phyloP scores from a whole-genome alignment of 2,329 filamentous ascomycete species.

The Fusarium albosuccineum region DNA sequence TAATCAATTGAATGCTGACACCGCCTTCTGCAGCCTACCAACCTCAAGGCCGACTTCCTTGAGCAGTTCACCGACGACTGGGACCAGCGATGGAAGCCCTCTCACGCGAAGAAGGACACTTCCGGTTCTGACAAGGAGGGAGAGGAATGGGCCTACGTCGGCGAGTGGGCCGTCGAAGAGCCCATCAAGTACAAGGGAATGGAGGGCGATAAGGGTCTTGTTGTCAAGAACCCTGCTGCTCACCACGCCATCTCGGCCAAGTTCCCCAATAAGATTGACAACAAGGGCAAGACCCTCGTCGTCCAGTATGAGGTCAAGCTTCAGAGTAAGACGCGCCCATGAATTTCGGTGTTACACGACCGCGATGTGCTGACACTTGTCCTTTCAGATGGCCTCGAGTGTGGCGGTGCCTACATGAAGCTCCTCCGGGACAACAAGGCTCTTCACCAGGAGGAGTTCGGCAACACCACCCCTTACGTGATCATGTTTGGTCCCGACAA shows the following conservation, averaged over 20 bases:
- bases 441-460: constrained; percentile 97
- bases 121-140: constrained; percentile 82
- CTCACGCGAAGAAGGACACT: constrained; percentile 93
- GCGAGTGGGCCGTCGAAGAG: constrained; percentile 97
- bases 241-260: constrained; percentile 99
- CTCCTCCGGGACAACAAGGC: constrained; percentile 97
- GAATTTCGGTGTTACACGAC: not conserved
- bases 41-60: constrained; percentile 91
- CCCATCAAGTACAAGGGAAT: constrained; percentile 91
- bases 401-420: constrained; percentile 99
- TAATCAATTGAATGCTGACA: constrained; percentile 44
- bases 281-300: constrained; percentile 96
- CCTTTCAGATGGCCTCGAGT: constrained; percentile 86
- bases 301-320: constrained; percentile 99
- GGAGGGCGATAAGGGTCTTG: constrained; percentile 94
- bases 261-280: constrained; percentile 95
- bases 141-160: constrained; percentile 97
- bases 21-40: constrained; percentile 77
- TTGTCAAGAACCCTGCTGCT: constrained; percentile 97
- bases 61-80: constrained; percentile 99
- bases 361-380: constrained; percentile 48
- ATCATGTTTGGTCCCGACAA: constrained; percentile 99
- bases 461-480: constrained; percentile 95
- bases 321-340: constrained; percentile 75
- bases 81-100: constrained; percentile 93